Evolutionary conservation across 345 rosid species (phyloP).

Genomic region (Populus tremula): DNA sequence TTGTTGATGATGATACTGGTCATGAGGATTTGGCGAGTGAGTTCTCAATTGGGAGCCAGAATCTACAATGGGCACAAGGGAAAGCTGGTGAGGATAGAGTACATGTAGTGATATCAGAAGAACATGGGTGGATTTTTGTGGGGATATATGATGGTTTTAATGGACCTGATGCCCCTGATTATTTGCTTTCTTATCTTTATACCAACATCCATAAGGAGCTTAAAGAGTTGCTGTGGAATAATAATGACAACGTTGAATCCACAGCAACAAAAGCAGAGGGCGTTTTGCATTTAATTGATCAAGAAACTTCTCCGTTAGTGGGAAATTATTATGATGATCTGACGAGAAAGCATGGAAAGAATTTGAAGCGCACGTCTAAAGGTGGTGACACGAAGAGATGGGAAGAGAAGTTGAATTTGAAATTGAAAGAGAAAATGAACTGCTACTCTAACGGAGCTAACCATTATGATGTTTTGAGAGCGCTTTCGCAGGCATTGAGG

Average conservation of each 20-base stretch:
- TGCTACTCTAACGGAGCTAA: conserved; percentile 22
- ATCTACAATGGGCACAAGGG: conserved; percentile 92
- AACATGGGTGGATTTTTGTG: conserved; percentile 77
- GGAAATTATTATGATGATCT: neutral
- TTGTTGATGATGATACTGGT: neutral
- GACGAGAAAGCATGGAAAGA: conserved; percentile 17
- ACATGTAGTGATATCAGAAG: conserved; percentile 84
- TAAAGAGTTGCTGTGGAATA: conserved; percentile 51
- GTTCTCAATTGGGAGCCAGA: conserved; percentile 44
- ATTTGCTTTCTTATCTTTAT: conserved; percentile 62
- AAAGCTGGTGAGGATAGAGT: conserved; percentile 96
- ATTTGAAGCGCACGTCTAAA: conserved; percentile 36
- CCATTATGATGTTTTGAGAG: conserved; percentile 59
- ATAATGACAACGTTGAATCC: conserved; percentile 32
- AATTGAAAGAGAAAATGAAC: conserved; percentile 52
- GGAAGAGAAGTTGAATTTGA: conserved; percentile 55
- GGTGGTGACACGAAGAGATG: conserved; percentile 71
- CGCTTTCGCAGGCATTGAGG: conserved; percentile 56
- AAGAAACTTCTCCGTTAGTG: neutral
- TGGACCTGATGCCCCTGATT: conserved; percentile 95
- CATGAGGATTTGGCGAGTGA: conserved; percentile 23
- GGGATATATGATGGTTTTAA: conserved; percentile 95
- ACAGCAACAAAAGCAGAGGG: conserved; percentile 2
- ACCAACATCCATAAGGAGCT: conserved; percentile 62
- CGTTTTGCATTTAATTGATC: neutral